Base-by-base conservation (phyloP, 2,329 filamentous ascomycete species). In the Xylaria sp. region DNA sequence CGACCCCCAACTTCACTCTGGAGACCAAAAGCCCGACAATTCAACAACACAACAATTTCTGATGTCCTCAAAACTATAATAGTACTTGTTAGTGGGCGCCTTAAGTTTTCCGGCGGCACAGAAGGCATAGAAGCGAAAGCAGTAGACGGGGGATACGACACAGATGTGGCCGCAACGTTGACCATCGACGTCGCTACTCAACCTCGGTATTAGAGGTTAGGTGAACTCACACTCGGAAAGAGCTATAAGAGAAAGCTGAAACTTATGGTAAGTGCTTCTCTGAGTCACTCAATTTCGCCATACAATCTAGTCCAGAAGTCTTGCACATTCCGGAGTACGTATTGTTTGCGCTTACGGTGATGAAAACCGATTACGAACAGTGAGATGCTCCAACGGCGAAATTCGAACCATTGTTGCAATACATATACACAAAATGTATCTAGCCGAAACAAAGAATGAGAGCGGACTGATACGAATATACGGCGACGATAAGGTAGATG, bases 361-460 rank as follows among this genome's bases (percentile, higher is more conserved):
- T 1, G 2, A n/a, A 29, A 2, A 18, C 16, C 48, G 35, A 60
- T 18, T 29, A 10, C 3, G 16, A 29, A 16, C 27, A 60, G 57
- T 35, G 21, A 32, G 35, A 8, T 10, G 1, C 13, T 48, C 40
- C 8, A 48, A 60, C 0, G 25, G 57, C 16, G 9, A 60, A 4
- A 35, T 53, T 35, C 27, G 50, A 35, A 53, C 50, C 2, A 32
- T 53, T 32, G 27, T 53, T 53, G 50, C 25, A 16, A 27, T 53
- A 32, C 3, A n/a, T 60, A 35, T 60, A 40, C 13, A 48, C 5
- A n/a, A 48, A 1, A 60, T 60, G 18, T 60, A 21, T 13, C 25
- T 35, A n/a, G 57, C 57, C n/a, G 57, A 60, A 23, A 21, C 6
- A n/a, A 60, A 48, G 23, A 60, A 60, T 13, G 57, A 60, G 42